phyloP scores from a whole-genome alignment of 2,329 filamentous ascomycete species.

The Hortaea sp. region DNA sequence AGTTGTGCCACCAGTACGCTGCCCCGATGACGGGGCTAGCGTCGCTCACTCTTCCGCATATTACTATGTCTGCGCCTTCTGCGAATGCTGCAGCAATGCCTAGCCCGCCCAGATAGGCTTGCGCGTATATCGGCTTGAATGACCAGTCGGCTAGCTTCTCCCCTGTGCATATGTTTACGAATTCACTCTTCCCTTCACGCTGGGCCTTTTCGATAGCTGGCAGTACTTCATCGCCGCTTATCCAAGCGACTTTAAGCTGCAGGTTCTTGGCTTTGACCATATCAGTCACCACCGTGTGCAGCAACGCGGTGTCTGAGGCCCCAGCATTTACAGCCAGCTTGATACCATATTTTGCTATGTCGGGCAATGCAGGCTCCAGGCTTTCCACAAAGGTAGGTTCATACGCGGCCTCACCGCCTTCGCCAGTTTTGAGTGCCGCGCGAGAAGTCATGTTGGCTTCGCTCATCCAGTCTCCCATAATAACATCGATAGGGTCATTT shows the following conservation, averaged over 20 bases:
- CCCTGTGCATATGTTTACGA: conserved; percentile 29
- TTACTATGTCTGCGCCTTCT: conserved; percentile 34
- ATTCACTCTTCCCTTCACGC: conserved; percentile 27
- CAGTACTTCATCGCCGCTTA: conserved; percentile 35
- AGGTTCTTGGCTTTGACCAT: conserved; percentile 26
- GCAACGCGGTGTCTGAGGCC: conserved; percentile 42
- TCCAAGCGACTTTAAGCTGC: conserved; percentile 38
- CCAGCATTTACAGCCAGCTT: conserved; percentile 50
- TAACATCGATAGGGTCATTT: conserved; percentile 39
- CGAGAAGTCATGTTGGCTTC: conserved; percentile 26
- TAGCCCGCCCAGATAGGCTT: conserved; percentile 35
- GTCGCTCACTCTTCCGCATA: conserved; percentile 36
- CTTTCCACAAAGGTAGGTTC: conserved; percentile 44
- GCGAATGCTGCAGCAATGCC: conserved; percentile 33
- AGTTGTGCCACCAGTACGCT: conserved; percentile 36
- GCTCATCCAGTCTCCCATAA: conserved; percentile 44
- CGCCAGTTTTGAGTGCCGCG: conserved; percentile 13
- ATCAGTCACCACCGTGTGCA: conserved; percentile 37
- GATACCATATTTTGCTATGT: conserved; percentile 40
- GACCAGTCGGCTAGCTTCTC: conserved; percentile 27
- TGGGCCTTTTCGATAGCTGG: conserved; percentile 25
- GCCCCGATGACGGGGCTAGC: conserved; percentile 35
- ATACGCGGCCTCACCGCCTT: conserved; percentile 31
- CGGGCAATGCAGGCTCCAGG: conserved; percentile 33
- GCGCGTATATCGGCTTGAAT: conserved; percentile 22